phyloP scores from a whole-genome alignment of 306 rosid species.

The Cucurbita moschata region DNA sequence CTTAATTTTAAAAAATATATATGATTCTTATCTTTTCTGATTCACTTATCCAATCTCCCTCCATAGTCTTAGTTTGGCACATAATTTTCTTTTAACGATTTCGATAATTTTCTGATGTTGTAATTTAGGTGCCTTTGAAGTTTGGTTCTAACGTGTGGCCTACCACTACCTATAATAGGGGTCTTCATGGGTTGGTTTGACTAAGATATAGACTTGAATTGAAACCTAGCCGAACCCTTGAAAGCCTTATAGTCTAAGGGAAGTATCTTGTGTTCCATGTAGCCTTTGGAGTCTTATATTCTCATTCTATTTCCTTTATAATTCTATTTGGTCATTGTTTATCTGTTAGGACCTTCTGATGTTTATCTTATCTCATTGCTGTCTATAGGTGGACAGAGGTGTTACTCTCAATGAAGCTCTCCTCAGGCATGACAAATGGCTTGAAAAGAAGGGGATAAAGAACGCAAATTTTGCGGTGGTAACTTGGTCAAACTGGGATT shows the following conservation, averaged over 20 bases:
- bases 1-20: too few relatives aligned
- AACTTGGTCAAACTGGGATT: constrained; percentile 95
- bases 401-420: constrained; percentile 80
- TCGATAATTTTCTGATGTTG: background rate
- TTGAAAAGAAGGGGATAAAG: constrained; percentile 83
- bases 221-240: background rate
- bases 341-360: background rate
- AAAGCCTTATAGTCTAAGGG: background rate
- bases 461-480: constrained; percentile 81
- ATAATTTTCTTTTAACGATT: background rate
- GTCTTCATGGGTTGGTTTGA: background rate
- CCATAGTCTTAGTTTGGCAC: background rate
- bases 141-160: background rate
- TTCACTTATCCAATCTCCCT: background rate
- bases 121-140: background rate
- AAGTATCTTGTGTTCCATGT: background rate
- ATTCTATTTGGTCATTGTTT: background rate
- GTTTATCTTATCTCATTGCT: constrained; percentile 4
- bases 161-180: background rate
- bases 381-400: constrained; percentile 79
- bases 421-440: constrained; percentile 93
- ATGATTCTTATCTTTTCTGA: background rate
- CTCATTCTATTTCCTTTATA: background rate
- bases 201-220: background rate
- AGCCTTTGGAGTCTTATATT: background rate